Evolutionary conservation across 331 rosid species (phyloP), one percentile per base, ranked within the genome.

Genomic region (Rosa hybrid): DNA sequence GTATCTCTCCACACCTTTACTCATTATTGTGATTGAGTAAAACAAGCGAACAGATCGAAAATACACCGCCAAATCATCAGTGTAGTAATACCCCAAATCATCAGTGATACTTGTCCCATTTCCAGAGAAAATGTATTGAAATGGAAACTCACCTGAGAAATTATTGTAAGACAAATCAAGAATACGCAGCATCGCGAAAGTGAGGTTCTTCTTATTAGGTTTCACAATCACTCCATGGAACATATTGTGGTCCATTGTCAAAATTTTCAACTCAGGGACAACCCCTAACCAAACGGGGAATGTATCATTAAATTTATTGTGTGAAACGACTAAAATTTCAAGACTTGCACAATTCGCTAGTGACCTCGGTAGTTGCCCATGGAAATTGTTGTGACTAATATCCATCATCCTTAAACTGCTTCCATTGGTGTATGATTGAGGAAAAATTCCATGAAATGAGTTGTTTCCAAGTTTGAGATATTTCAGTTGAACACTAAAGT

Each of bases 141-240:
- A 27, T 10, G 62, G 80, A 27, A 76, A 30, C 16, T 18, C 54
- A 0, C 80, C 72, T 2, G 38, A 14, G 45, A 76, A 76, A 17
- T 62, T 6, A 44, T 76, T 76, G 72, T 46, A 14, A 17, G 72
- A 18, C 48, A 76, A 3, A 25, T 76, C 80, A 23, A 76, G 44
- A 62, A 76, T 27, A 11, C 80, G 72, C 60, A 76, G 30, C 62
- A 62, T 8, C 0, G 49, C 20, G 8, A 63, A 63, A 17, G 30
- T 3, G 0, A 76, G 0, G 12, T 16, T 46, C 7, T 16, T 63
- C 48, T 3, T 20, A 6, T 12, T 6, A 11, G 60, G 70, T 6
- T 25, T 25, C 2, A 44, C 21, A 23, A 76, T 76, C 42, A 25
- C 38, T 0, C 80, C 21, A 27, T 17, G 4, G n/a, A 46, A 71